Evolutionary conservation across 2,329 filamentous ascomycete species (phyloP).

Genomic region (Aspergillus amoenus): DNA sequence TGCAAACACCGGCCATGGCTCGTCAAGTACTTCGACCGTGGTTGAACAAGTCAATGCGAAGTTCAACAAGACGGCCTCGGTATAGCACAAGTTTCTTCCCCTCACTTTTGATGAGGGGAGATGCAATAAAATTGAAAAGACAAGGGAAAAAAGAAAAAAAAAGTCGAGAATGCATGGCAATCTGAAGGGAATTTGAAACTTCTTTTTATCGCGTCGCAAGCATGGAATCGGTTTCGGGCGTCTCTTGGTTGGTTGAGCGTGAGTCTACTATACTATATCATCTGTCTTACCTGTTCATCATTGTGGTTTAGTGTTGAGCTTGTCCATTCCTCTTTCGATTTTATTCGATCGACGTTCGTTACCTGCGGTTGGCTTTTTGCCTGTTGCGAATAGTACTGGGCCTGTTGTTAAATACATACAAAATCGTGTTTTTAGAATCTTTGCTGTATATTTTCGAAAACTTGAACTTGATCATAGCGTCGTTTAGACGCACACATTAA

Average conservation of each 20-base stretch:
- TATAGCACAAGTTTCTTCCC: background rate
- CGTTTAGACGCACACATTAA: no score
- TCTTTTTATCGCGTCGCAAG: constrained; percentile 12
- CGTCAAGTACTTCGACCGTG: constrained; percentile 26
- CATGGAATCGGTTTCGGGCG: constrained; percentile 15
- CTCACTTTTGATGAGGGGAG: background rate
- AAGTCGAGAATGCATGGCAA: background rate
- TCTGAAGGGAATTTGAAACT: background rate
- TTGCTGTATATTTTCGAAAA: background rate
- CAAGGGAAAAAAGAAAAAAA: background rate
- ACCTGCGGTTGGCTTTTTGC: background rate
- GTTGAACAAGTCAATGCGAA: constrained; percentile 16
- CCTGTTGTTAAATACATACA: constrained; percentile 21
- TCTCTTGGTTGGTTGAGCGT: constrained; percentile 9
- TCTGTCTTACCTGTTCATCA: background rate
- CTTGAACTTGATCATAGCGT: no score
- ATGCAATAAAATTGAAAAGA: background rate
- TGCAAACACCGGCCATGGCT: constrained; percentile 16
- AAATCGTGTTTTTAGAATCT: background rate
- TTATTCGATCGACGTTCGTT: constrained; percentile 3
- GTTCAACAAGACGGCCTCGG: constrained; percentile 23
- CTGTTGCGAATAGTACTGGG: constrained; percentile 11
- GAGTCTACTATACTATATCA: background rate
- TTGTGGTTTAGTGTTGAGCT: background rate
- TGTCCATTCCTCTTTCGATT: background rate